A percentile compares a stretch with the other conserved stretches of the same genome.
Conservation (phyloP, 2,329 filamentous ascomycete species). For the Stachybotrys chlorohalonatus region DNA sequence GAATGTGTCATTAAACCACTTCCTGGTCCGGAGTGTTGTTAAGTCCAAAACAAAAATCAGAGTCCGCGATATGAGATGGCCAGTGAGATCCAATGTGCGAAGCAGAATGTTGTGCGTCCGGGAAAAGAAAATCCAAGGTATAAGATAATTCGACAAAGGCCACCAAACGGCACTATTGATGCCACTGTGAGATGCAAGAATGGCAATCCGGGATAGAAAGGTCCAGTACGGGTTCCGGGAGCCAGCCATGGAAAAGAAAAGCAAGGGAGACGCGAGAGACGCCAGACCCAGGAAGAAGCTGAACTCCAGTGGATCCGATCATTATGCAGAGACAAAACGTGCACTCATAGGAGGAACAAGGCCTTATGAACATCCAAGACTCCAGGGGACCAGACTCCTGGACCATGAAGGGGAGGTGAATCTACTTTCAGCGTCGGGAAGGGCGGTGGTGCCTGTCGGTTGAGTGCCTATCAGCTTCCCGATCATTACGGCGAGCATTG, state of each 20-base stretch:
- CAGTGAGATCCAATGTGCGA: background rate
- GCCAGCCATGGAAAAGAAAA: constrained; percentile 13
- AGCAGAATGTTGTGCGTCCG: background rate
- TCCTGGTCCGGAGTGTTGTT: background rate
- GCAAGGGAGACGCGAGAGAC: constrained; percentile 13
- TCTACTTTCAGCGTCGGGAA: constrained; percentile 22
- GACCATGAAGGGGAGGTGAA: background rate
- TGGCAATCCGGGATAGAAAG: constrained; percentile 12
- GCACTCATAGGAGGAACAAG: constrained; percentile 7
- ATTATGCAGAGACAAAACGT: constrained; percentile 16
- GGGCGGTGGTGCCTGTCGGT: constrained; percentile 29
- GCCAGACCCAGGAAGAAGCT: constrained; percentile 16
- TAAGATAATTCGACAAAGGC: constrained; percentile 8
- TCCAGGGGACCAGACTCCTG: background rate
- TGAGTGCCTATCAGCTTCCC: constrained; percentile 30
- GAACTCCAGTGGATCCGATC: constrained; percentile 16
- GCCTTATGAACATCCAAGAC: background rate
- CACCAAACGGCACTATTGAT: constrained; percentile 7
- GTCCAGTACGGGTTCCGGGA: constrained; percentile 3
- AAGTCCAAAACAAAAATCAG: background rate
- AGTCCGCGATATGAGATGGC: background rate
- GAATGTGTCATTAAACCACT: background rate
- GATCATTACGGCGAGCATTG: constrained; percentile 30
- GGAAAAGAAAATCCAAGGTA: constrained; percentile 11
- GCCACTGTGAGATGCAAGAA: constrained; percentile 14